These are phyloP conservation scores for Ophiostoma novo-ulmi DNA, from an alignment of 2,329 filamentous ascomycete genomes.

Conservation along the genomic window DNA sequence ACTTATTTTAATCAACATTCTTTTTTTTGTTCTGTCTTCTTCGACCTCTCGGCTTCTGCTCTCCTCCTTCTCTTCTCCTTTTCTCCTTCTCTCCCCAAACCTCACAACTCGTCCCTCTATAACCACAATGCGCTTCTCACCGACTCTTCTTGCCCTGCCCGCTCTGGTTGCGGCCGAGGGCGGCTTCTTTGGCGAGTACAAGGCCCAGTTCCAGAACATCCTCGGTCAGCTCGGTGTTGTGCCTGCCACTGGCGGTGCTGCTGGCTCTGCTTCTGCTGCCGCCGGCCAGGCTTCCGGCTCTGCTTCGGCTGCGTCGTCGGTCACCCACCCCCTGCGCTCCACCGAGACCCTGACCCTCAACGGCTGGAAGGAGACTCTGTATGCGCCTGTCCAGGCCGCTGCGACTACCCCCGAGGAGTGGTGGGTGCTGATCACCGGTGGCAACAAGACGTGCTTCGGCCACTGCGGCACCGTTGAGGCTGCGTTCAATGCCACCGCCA, in stretches of 20 bases:
- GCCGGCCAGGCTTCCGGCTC: conserved; percentile 39
- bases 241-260: conserved; percentile 46
- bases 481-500: conserved; percentile 62
- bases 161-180: conserved; percentile 46
- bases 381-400: conserved; percentile 53
- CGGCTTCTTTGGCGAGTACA: conserved; percentile 51
- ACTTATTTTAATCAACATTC: conserved; percentile 14
- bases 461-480: conserved; percentile 59
- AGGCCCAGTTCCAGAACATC: conserved; percentile 59
- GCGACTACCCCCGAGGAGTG: conserved; percentile 65
- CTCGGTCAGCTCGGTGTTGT: conserved; percentile 50
- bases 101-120: background rate
- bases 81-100: too few species aligned
- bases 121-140: conserved; percentile 53
- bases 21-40: conserved; percentile 10
- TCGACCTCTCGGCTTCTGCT: background rate
- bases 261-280: conserved; percentile 34
- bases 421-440: conserved; percentile 68
- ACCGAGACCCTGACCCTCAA: conserved; percentile 50
- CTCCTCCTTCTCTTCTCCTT: background rate
- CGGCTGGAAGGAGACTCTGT: conserved; percentile 67
- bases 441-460: conserved; percentile 73
- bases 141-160: conserved; percentile 51
- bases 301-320: conserved; percentile 40
- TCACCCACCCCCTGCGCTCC: background rate